Percentiles rank a stretch among this genome's conserved stretches.
phyloP scores from a whole-genome alignment of 2,329 filamentous ascomycete species.

The Venturia effusa region DNA sequence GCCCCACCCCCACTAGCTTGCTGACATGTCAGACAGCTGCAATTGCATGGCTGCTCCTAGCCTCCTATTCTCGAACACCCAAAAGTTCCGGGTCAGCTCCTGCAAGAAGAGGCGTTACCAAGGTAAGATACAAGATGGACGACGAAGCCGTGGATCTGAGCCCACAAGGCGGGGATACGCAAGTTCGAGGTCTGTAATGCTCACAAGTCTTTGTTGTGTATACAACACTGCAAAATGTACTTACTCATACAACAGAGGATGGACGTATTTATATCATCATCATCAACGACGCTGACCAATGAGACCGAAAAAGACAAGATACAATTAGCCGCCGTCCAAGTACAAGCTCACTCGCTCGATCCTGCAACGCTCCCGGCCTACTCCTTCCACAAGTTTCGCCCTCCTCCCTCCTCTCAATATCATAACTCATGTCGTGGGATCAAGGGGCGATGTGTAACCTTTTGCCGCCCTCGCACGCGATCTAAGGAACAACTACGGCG shows the following conservation, averaged over 20 bases:
- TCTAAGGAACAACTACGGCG: slow-evolving; percentile 51
- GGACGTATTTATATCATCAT: slow-evolving; percentile 5
- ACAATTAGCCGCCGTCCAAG: not conserved
- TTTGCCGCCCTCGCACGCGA: slow-evolving; percentile 57
- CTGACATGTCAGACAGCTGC: not conserved
- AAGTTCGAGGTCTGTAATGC: not conserved
- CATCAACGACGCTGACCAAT: not conserved
- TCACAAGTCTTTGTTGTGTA: not conserved
- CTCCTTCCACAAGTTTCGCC: not conserved
- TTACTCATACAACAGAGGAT: not conserved
- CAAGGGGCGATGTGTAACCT: slow-evolving; percentile 64
- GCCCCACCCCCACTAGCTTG: not conserved
- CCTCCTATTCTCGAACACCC: not conserved
- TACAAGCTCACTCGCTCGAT: not conserved
- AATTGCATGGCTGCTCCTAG: not conserved
- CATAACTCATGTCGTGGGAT: slow-evolving; percentile 66
- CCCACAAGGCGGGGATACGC: not conserved
- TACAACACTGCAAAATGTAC: not conserved
- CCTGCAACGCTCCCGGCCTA: not conserved
- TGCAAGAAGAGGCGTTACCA: not conserved
- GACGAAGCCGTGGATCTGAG: not conserved
- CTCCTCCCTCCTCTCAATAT: slow-evolving; percentile 43
- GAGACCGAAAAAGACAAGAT: not conserved
- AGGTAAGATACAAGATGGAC: not conserved
- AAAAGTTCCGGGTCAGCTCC: not conserved